Percentiles rank a stretch among this genome's conserved stretches.
phyloP scores from a whole-genome alignment of 306 rosid genomes.

The Rubus idaeus region DNA sequence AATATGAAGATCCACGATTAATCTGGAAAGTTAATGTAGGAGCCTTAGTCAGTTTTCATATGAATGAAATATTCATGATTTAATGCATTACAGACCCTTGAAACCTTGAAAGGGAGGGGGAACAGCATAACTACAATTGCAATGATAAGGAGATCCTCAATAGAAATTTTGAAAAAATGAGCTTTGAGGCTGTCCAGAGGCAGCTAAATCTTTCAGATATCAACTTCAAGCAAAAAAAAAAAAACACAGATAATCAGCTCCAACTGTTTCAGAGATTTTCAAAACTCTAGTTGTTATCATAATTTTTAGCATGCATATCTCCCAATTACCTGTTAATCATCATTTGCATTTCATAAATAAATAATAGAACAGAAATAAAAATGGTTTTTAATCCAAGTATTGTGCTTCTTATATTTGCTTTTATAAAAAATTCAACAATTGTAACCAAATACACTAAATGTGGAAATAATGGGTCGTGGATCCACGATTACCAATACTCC shows the following conservation, averaged over 20 bases:
- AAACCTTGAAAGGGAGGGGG: constrained; percentile 10
- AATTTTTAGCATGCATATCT: background rate
- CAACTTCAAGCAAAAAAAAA: constrained; percentile 1
- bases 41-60: constrained; percentile 8
- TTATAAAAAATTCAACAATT: too few species aligned
- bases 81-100: background rate
- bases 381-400: too few species aligned
- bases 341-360: background rate
- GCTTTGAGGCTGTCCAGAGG: background rate
- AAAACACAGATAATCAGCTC: background rate
- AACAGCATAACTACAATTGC: background rate
- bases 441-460: background rate
- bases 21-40: constrained; percentile 53
- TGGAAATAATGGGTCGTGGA: background rate
- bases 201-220: constrained; percentile 5
- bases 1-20: constrained; percentile 59
- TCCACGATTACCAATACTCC: background rate
- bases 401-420: too few species aligned
- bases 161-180: constrained; percentile 16
- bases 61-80: constrained; percentile 11
- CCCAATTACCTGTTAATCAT: background rate
- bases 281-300: background rate
- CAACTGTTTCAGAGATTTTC: background rate
- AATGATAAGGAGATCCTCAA: constrained; percentile 12
- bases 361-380: background rate